These are phyloP conservation scores for Aspergillus leporis DNA, from an alignment of 495 filamentous ascomycete species.

Conservation along the genomic window DNA sequence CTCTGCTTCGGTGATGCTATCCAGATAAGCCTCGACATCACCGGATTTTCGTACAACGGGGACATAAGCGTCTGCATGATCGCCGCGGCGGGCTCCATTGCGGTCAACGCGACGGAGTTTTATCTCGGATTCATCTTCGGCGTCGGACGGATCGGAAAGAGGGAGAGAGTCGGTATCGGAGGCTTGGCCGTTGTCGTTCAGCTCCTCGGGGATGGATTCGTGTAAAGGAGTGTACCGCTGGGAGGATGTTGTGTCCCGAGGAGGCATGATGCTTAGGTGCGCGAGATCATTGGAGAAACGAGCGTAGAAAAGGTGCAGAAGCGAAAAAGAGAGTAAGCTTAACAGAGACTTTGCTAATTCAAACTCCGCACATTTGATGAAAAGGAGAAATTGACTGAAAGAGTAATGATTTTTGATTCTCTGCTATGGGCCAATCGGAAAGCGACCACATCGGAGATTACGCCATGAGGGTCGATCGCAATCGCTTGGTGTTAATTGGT, in stretches of 20 bases:
- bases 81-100: constrained; percentile 6
- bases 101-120: constrained; percentile 16
- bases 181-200: constrained; percentile 1
- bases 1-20: constrained; percentile 27
- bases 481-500: background rate
- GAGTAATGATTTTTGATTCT: constrained; percentile 5
- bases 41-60: constrained; percentile 20
- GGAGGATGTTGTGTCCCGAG: background rate
- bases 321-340: background rate
- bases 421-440: background rate
- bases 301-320: background rate
- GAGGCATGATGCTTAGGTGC: constrained; percentile 10
- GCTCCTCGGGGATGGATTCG: constrained; percentile 22
- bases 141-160: constrained; percentile 16
- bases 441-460: constrained; percentile 15
- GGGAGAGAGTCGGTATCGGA: constrained; percentile 13
- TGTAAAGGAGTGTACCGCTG: constrained; percentile 9
- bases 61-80: constrained; percentile 16
- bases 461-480: constrained; percentile 4
- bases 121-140: constrained; percentile 5
- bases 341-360: background rate
- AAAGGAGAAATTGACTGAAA: constrained; percentile 7
- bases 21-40: constrained; percentile 27
- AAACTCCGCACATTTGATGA: background rate
- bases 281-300: background rate